Conservation (phyloP, 441 rosid species). For the Aleurites moluccanus region DNA sequence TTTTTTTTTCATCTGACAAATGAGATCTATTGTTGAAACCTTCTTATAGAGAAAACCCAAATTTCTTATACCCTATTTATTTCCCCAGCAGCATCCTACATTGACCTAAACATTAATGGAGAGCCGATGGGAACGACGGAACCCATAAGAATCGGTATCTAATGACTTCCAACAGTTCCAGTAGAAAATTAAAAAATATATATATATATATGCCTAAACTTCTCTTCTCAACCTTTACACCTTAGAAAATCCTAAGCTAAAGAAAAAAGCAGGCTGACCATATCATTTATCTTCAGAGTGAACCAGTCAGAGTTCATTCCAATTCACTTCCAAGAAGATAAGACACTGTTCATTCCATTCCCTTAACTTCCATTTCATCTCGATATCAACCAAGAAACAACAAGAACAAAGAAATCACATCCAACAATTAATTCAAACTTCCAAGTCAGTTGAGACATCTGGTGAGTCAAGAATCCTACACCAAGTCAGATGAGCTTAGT, state of each 20-base stretch:
- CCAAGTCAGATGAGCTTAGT: constrained; percentile 7
- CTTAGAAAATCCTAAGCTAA: background rate
- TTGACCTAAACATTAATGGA: too few species aligned
- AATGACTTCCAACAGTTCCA: too few species aligned
- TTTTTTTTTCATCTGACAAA: constrained; percentile 2
- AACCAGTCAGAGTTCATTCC: background rate
- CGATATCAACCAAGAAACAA: background rate
- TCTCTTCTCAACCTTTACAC: constrained; percentile 10
- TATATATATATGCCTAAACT: background rate
- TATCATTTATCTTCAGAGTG: background rate
- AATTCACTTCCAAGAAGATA: background rate
- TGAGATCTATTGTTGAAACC: background rate
- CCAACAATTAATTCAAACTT: constrained; percentile 1
- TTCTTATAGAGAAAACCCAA: background rate
- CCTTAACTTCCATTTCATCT: background rate
- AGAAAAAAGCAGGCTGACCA: background rate
- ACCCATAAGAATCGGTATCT: too few species aligned
- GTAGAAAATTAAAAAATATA: too few species aligned
- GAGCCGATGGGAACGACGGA: too few species aligned
- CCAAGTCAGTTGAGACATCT: background rate
- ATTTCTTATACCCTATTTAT: constrained; percentile 6
- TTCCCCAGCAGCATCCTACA: background rate
- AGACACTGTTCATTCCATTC: background rate
- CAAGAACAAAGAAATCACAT: background rate
- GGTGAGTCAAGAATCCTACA: constrained; percentile 6